These are phyloP conservation scores for Dovyalis caffra DNA, from an alignment of 345 rosid species.

Conservation along the genomic window DNA sequence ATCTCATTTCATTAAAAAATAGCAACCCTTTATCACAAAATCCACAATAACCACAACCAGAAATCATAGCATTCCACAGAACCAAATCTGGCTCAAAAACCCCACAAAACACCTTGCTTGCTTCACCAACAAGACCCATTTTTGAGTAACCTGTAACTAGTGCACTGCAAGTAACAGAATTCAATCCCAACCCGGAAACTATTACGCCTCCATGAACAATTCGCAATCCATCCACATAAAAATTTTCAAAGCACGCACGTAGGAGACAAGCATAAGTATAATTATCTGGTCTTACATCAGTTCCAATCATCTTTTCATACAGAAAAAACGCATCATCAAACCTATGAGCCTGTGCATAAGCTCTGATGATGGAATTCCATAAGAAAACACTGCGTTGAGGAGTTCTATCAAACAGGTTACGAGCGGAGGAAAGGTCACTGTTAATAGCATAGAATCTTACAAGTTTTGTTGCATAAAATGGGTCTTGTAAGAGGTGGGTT, in stretches of 20 bases:
- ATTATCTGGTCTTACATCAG: constrained; percentile 54
- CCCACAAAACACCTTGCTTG: constrained; percentile 49
- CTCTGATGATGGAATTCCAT: constrained; percentile 82
- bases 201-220: constrained; percentile 54
- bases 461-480: constrained; percentile 65
- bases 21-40: constrained; percentile 47
- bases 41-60: constrained; percentile 57
- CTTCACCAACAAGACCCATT: constrained; percentile 47
- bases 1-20: constrained; percentile 54
- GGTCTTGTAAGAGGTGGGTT: constrained; percentile 49
- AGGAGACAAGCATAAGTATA: constrained; percentile 71
- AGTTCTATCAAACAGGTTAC: constrained; percentile 67
- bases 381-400: constrained; percentile 72
- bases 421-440: constrained; percentile 49
- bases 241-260: constrained; percentile 59
- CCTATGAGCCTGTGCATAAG: constrained; percentile 49
- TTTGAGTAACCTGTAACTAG: constrained; percentile 68
- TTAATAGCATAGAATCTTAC: constrained; percentile 50
- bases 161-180: constrained; percentile 59
- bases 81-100: constrained; percentile 66
- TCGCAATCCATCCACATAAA: constrained; percentile 41
- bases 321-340: constrained; percentile 36
- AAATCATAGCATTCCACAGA: constrained; percentile 78
- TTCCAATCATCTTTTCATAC: constrained; percentile 48
- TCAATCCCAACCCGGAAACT: constrained; percentile 56